Evolutionary conservation across 2,329 filamentous ascomycete genomes (phyloP), one percentile per base, ranked within the genome.

Genomic region (Cadophora malorum): DNA sequence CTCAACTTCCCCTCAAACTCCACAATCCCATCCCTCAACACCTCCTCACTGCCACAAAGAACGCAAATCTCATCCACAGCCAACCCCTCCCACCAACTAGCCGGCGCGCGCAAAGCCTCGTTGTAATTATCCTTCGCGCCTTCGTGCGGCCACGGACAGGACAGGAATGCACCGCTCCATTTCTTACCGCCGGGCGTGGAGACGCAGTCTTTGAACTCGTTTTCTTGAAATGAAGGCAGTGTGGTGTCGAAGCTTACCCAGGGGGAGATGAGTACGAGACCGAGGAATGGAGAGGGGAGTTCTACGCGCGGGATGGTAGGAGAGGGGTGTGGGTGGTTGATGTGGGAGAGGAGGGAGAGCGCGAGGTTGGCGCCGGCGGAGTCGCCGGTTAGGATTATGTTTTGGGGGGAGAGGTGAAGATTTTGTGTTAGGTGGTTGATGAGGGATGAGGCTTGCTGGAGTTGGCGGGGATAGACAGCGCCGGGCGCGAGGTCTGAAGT

Each of bases 241-340:
- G 81, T 76, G 0, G 79, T 79, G n/a, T 80, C 78, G 69, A 90
- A 84, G 0, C 81, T 81, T 1, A 82, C 79, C 88, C 88, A 90
- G 0, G 88, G 88, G 0, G 83, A 84, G 65, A 90, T 83, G 7
- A 89, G 79, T 8, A 88, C 73, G 0, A 83, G 81, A 3, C 81
- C 86, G 1, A 81, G 81, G 19, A 90, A 77, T 9, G 81, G 81
- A 3, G 12, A 3, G 23, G 49, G 10, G 7, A 86, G 74, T 0
- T 75, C 65, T 23, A 88, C 67, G 0, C 78, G 76, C 0, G 80
- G 75, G 52, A 88, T 89, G 84, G 3, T 85, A 83, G 74, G 88
- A 84, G 83, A 79, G 0, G 85, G 81, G 68, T 89, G 87, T 0
- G 88, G 86, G 73, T 90, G 88, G 0, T 82, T 76, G 52, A 86